Conservation (phyloP, 2,329 filamentous ascomycete genomes). For the Fusarium illudens region DNA sequence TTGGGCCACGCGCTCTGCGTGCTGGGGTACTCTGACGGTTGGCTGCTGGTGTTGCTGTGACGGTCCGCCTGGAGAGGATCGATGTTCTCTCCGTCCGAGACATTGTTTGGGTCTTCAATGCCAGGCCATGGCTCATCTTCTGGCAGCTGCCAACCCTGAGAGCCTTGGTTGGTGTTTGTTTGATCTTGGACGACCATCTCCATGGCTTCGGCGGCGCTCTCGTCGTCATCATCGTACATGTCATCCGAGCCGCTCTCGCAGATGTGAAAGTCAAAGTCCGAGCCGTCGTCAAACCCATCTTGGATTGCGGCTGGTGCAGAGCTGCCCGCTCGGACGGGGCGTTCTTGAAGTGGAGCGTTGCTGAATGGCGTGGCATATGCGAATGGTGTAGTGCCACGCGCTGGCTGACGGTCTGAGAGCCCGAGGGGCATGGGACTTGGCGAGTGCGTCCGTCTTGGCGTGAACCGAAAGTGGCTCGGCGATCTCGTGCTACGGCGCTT, state of each 20-base stretch:
- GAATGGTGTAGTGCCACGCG: constrained; percentile 63
- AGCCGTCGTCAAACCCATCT: constrained; percentile 49
- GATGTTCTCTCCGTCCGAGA: constrained; percentile 61
- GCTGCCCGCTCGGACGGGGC: constrained; percentile 44
- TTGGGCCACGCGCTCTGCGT: constrained; percentile 55
- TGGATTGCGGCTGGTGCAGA: constrained; percentile 39
- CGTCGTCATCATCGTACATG: constrained; percentile 43
- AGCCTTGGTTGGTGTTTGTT: constrained; percentile 28
- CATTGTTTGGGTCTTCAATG: constrained; percentile 59
- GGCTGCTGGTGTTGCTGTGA: constrained; percentile 56
- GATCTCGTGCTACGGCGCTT: constrained; percentile 67
- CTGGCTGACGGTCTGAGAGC: constrained; percentile 47
- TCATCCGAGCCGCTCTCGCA: constrained; percentile 49
- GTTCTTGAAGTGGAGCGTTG: constrained; percentile 61
- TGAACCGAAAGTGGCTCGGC: constrained; percentile 62
- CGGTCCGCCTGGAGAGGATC: constrained; percentile 51
- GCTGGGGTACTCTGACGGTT: constrained; percentile 65
- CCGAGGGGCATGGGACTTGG: constrained; percentile 54
- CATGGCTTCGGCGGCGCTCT: constrained; percentile 31
- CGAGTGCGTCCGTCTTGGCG: constrained; percentile 64
- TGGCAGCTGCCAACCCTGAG: constrained; percentile 49
- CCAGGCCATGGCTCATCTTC: constrained; percentile 67
- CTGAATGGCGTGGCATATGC: constrained; percentile 82
- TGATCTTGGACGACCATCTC: constrained; percentile 42
- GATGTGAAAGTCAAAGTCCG: constrained; percentile 49